phyloP scores from a whole-genome alignment of 164 flowering plant genomes.

The Stephania yunnanensis region DNA sequence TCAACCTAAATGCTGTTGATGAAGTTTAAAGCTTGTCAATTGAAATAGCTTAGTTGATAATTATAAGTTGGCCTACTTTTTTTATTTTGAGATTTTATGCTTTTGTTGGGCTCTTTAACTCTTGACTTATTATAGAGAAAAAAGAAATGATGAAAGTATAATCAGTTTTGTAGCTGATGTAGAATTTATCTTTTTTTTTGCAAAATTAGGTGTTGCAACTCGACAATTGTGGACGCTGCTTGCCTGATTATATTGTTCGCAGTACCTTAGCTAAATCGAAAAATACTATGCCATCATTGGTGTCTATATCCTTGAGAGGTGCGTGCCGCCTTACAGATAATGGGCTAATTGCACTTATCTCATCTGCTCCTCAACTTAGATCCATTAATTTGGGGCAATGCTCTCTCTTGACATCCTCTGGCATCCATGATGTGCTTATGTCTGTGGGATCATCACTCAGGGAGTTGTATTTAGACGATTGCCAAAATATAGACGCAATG shows the following conservation, averaged over 20 bases:
- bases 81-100: background rate
- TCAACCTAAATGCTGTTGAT: background rate
- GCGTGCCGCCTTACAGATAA: slow-evolving; percentile 79
- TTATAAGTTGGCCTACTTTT: background rate
- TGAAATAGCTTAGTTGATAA: background rate
- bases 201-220: slow-evolving; percentile 70
- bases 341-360: slow-evolving; percentile 53
- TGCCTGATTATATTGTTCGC: slow-evolving; percentile 53
- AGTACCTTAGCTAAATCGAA: slow-evolving; percentile 43
- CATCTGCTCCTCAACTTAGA: slow-evolving; percentile 58
- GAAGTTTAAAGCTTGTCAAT: background rate
- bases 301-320: slow-evolving; percentile 61
- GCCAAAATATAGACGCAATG: slow-evolving; percentile 54
- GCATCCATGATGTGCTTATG: slow-evolving; percentile 42
- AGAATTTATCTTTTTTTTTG: background rate
- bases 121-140: too few relatives aligned
- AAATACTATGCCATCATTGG: slow-evolving; percentile 45
- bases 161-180: too few relatives aligned
- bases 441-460: slow-evolving; percentile 45
- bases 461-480: slow-evolving; percentile 73
- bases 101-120: background rate
- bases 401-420: slow-evolving; percentile 54
- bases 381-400: slow-evolving; percentile 81
- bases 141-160: too few relatives aligned
- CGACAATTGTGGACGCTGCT: slow-evolving; percentile 76